Base-by-base conservation (phyloP, 495 filamentous ascomycete species). In the Tuber brumale region DNA sequence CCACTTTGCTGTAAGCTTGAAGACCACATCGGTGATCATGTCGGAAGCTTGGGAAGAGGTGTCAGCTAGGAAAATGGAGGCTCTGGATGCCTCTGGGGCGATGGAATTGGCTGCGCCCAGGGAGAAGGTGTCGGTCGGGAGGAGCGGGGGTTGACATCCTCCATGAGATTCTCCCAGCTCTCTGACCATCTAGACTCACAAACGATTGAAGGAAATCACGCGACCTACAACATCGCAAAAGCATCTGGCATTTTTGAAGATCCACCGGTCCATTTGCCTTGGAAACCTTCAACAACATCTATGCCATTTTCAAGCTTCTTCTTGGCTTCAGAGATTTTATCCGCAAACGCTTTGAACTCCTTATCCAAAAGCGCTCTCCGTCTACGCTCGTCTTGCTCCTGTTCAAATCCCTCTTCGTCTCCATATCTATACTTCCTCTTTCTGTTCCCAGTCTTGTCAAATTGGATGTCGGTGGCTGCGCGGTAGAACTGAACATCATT, bases 401-500 rank as follows among this genome's bases (percentile, higher is more conserved):
- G 92, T 83, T 98, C 96, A 76, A 98, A 98, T 83, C 98, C 96
- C 81, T 99, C 96, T 83, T 99, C 96, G 78, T 99, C 96, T 61
- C 95, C 96, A 83, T 96, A 98, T n/a, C 94, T 91, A 83, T 97
- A 95, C 85, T 97, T 97, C 71, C 96, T 92, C 85, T 97, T 97
- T 70, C 96, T 89, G 83, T 97, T 98, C 76, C 96, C 96, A 46
- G 96, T 99, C 85, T 99, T 96, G 83, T 99, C 96, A 80, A 99
- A 98, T 82, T 95, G 93, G 85, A 98, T 97, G 79, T 99, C 95
- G 1, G 95, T 98, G 16, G 96, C 96, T 85, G 98, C 96, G 69
- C 96, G 89, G 77, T 97, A 97, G 86, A 99, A 99, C 83, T 99
- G 95, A 0, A 99, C 91, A 85, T 99, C 96, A 84, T 94, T 95